Conservation (phyloP, 148 eudicot species). For the Rhododendron molle region DNA sequence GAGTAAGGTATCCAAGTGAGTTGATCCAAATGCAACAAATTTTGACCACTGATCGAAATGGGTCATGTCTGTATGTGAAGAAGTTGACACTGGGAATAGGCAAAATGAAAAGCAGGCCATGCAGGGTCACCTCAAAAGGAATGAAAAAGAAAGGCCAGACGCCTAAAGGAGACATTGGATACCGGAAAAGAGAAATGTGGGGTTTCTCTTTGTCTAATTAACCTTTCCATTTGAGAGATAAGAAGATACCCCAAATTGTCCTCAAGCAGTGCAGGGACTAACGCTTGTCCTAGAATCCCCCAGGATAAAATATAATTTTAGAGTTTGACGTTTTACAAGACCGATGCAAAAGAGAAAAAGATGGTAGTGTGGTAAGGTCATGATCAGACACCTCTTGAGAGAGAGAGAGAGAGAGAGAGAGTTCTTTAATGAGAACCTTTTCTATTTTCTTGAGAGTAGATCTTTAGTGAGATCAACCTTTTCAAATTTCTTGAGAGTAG, state of each 20-base stretch:
- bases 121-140: slow-evolving; percentile 57
- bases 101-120: slow-evolving; percentile 12
- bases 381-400: slow-evolving; percentile 15
- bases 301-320: not conserved
- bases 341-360: slow-evolving; percentile 12
- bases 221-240: slow-evolving; percentile 3
- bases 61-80: not conserved
- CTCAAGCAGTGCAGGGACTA: slow-evolving; percentile 37
- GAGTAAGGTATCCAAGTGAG: slow-evolving; percentile 25
- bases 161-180: slow-evolving; percentile 57
- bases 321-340: slow-evolving; percentile 35
- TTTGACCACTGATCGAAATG: not conserved
- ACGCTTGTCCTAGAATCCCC: slow-evolving; percentile 76
- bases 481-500: not conserved
- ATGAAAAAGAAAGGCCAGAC: slow-evolving; percentile 30
- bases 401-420: not conserved
- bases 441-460: slow-evolving; percentile 14
- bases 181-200: slow-evolving; percentile 48
- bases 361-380: slow-evolving; percentile 16
- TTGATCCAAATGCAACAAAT: slow-evolving; percentile 27
- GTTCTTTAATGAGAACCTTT: slow-evolving; percentile 12
- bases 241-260: slow-evolving; percentile 51
- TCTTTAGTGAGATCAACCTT: not conserved
- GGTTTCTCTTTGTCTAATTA: slow-evolving; percentile 56
- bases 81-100: not conserved